Percentiles rank a stretch among this genome's conserved stretches.
These are phyloP conservation scores for Salix caprea DNA, from an alignment of 345 rosid genomes.

Conservation along the genomic window DNA sequence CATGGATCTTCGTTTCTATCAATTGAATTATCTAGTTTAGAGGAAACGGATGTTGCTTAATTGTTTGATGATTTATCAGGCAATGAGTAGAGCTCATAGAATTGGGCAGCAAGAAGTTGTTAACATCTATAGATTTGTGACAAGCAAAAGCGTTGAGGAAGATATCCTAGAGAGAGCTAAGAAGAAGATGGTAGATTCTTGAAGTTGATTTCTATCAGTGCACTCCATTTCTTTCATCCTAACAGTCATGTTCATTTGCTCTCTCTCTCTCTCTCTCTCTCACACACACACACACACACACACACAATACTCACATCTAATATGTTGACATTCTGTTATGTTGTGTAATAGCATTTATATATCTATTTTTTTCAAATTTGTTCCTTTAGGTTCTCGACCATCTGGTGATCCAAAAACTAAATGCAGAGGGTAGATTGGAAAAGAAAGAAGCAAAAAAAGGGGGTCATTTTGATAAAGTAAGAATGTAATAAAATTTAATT, in stretches of 20 bases:
- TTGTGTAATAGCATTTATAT: background rate
- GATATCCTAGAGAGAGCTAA: slow-evolving; percentile 98
- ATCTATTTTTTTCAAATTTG: slow-evolving; percentile 13
- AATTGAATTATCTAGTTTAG: background rate
- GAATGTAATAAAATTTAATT: background rate
- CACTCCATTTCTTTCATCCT: background rate
- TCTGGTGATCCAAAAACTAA: slow-evolving; percentile 94
- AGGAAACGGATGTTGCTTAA: background rate
- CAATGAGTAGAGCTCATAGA: slow-evolving; percentile 99
- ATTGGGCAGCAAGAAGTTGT: slow-evolving; percentile 99
- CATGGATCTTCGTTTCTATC: background rate
- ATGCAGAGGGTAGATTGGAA: slow-evolving; percentile 99
- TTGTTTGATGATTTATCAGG: slow-evolving; percentile 45
- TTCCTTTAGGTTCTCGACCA: slow-evolving; percentile 84
- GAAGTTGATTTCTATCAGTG: background rate
- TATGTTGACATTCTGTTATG: background rate
- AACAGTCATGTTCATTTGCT: background rate
- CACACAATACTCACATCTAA: background rate
- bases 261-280: too few species aligned
- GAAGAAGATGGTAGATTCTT: slow-evolving; percentile 78
- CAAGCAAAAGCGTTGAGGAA: slow-evolving; percentile 98
- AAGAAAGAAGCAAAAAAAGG: slow-evolving; percentile 97
- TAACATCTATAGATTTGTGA: slow-evolving; percentile 96
- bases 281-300: background rate
- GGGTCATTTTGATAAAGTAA: slow-evolving; percentile 86